Base-by-base conservation (phyloP, 768 basidiomycete species). In the Psilocybe tampanensis region DNA sequence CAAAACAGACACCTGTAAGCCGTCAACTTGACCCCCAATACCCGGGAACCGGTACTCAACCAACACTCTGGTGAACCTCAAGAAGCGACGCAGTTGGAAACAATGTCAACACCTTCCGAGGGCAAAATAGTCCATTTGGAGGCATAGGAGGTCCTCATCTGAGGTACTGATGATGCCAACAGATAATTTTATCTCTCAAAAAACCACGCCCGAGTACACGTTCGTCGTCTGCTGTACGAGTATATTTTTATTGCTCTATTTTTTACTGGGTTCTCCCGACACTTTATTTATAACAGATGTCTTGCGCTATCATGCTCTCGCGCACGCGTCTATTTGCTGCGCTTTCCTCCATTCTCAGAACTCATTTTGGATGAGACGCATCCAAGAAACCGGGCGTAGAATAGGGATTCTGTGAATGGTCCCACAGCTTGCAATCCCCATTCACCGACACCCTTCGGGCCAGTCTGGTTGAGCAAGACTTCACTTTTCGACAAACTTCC, bases 251-350 rank as follows among this genome's bases (percentile, higher is more conserved):
- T 24, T 24, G 3, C 12, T 5, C 8, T 29, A 17, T 26, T 6
- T 29, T 23, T 26, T 47, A 8, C 15, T 34, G 33, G 15, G 15
- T 7, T 47, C 11, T 47, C 15, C 24, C 24, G n/a, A 12, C 11
- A 8, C 19, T n/a, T 8, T 15, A 8, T 26, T 47, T n/a, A 8
- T 15, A 23, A 15, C 45, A 24, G n/a, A 47, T 47, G 8, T 26
- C 8, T 8, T 47, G 23, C 29, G 21, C 41, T 9, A 52, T 34
- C 33, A 19, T n/a, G 24, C 17, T 44, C 32, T 44, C 41, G 11
- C 41, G 51, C 51, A 29, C 26, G 36, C 39, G 39, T 52, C 51
- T 52, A 17, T 52, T 34, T 52, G 51, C 51, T 52, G 39, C 50
- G 50, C 22, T 42, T 24, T n/a, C n/a, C n/a, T n/a, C n/a, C 39